These are phyloP conservation scores for Rutidosis leptorrhynchoides DNA, from an alignment of 129 eudicot species.

Conservation along the genomic window DNA sequence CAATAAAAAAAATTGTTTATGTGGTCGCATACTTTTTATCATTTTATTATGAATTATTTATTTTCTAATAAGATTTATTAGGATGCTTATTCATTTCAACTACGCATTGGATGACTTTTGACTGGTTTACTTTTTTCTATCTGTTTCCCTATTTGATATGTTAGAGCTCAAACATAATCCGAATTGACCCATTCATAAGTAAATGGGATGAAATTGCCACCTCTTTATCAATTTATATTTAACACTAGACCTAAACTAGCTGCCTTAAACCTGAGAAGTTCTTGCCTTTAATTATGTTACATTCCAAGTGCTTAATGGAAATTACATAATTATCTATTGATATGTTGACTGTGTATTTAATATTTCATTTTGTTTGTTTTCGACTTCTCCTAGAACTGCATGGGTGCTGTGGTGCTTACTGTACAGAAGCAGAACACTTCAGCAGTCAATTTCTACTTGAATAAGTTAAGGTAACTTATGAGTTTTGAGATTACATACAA, in stretches of 20 bases:
- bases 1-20: not conserved
- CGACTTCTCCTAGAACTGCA: constrained; percentile 44
- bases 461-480: constrained; percentile 52
- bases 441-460: constrained; percentile 71
- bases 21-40: not conserved
- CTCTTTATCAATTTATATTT: constrained; percentile 3
- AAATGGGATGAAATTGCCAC: not conserved
- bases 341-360: constrained; percentile 10
- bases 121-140: not conserved
- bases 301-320: constrained; percentile 19
- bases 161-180: not conserved
- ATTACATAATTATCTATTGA: constrained; percentile 1
- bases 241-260: constrained; percentile 4
- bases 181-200: not conserved
- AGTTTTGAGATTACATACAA: not conserved
- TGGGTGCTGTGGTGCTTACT: constrained; percentile 93
- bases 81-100: not conserved
- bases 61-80: not conserved
- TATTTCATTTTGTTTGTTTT: constrained; percentile 18
- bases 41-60: not conserved
- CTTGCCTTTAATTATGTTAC: constrained; percentile 9
- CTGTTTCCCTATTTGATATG: not conserved
- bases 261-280: constrained; percentile 13
- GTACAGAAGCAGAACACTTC: constrained; percentile 69
- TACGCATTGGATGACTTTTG: not conserved